Evolutionary conservation across 2,329 filamentous ascomycete species (phyloP).

Genomic region (Hypoxylon sp.): DNA sequence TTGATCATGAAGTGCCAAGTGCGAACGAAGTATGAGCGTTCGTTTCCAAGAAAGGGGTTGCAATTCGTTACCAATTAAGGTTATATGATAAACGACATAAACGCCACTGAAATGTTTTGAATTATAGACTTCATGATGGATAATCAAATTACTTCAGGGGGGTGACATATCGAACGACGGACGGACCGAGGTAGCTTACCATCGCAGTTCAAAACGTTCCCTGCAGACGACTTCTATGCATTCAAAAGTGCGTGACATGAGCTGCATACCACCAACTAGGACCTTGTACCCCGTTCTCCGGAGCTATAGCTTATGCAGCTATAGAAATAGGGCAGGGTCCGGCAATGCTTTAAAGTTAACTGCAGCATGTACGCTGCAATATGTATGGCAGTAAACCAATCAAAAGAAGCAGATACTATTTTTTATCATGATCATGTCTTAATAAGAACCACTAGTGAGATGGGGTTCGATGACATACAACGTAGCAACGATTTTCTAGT

Average conservation of each 20-base stretch:
- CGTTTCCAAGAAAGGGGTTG: not conserved
- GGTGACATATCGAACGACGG: constrained; percentile 11
- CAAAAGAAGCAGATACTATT: not conserved
- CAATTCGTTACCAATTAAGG: constrained; percentile 4
- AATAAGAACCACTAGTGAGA: constrained; percentile 6
- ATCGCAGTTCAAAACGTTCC: constrained; percentile 16
- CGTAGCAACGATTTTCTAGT: not conserved
- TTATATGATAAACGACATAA: constrained; percentile 8
- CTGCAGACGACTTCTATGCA: constrained; percentile 16
- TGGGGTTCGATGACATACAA: constrained; percentile 10
- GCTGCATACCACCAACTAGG: constrained; percentile 7
- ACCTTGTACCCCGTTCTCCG: constrained; percentile 7
- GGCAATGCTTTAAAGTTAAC: constrained; percentile 10
- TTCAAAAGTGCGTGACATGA: constrained; percentile 17
- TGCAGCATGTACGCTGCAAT: constrained; percentile 10
- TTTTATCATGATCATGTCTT: constrained; percentile 8
- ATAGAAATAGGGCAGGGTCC: not conserved
- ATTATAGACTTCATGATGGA: not conserved
- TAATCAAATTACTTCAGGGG: constrained; percentile 19
- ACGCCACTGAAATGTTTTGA: constrained; percentile 17
- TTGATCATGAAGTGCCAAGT: not conserved
- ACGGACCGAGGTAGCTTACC: constrained; percentile 14
- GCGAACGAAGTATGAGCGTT: not conserved
- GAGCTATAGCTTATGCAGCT: not conserved
- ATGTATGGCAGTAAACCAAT: constrained; percentile 15